Conservation (phyloP, 2,329 filamentous ascomycete genomes). For the Nigrograna mackinnonii region DNA sequence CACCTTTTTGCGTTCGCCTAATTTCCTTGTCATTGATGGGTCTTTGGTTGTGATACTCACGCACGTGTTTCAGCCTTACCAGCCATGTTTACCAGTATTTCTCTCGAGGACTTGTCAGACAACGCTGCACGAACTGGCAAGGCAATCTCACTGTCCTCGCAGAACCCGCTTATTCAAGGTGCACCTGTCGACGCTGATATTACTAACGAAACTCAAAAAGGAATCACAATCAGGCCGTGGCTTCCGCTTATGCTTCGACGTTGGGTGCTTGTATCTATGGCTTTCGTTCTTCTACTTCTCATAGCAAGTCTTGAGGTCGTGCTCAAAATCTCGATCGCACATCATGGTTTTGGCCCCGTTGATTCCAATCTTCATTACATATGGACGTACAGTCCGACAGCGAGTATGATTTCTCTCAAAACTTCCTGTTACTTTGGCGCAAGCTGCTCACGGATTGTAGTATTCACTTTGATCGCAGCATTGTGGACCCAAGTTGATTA, state of each 20-base stretch:
- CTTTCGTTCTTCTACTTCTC: slow-evolving; percentile 1
- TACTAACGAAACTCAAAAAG: too few species aligned
- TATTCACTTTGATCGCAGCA: slow-evolving; percentile 10
- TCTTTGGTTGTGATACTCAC: too few species aligned
- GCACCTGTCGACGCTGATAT: too few species aligned
- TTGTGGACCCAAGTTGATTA: slow-evolving; percentile 11
- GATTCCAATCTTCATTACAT: slow-evolving; percentile 1
- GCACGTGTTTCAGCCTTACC: too few species aligned
- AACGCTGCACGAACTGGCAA: too few species aligned
- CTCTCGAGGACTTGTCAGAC: too few species aligned
- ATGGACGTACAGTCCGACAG: slow-evolving; percentile 10
- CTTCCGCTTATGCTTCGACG: slow-evolving; percentile 5
- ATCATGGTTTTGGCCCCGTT: slow-evolving; percentile 5
- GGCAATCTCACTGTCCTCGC: too few species aligned
- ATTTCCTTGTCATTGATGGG: too few species aligned
- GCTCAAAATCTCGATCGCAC: slow-evolving; percentile 1
- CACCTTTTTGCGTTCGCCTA: too few species aligned
- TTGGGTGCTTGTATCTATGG: slow-evolving; percentile 3
- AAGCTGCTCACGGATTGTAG: not conserved
- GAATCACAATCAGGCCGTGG: too few species aligned
- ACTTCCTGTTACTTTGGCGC: not conserved
- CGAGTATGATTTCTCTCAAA: slow-evolving; percentile 3
- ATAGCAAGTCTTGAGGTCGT: slow-evolving; percentile 7
- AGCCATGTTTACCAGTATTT: too few species aligned
- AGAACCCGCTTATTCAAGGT: too few species aligned